These are phyloP conservation scores for Phialophora macrospora DNA, from an alignment of 2,329 filamentous ascomycete genomes.

Conservation along the genomic window DNA sequence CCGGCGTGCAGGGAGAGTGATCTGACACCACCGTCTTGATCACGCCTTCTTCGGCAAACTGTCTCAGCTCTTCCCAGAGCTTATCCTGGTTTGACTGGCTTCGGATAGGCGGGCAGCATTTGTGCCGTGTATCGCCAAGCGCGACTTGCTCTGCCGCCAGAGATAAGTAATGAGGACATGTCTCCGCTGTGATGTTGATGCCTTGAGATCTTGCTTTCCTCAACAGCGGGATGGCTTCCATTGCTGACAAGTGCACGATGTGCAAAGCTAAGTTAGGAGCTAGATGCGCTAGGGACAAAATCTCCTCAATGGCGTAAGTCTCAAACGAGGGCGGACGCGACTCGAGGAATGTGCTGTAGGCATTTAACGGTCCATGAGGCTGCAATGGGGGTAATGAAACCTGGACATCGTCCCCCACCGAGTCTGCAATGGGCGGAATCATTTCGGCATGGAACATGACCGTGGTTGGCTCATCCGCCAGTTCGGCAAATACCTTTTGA, in stretches of 20 bases:
- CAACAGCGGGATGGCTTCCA: constrained; percentile 81
- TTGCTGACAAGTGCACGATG: constrained; percentile 91
- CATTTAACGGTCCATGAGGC: constrained; percentile 72
- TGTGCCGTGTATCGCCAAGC: constrained; percentile 87
- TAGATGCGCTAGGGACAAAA: constrained; percentile 77
- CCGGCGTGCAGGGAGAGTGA: constrained; percentile 93
- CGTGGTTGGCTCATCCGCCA: constrained; percentile 81
- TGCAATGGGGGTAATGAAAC: constrained; percentile 69
- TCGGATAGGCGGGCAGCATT: constrained; percentile 93
- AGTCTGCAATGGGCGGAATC: constrained; percentile 83
- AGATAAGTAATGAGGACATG: constrained; percentile 92
- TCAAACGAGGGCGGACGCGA: constrained; percentile 90
- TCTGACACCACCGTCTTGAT: constrained; percentile 93
- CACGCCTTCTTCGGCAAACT: constrained; percentile 69
- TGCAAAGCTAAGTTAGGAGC: constrained; percentile 85
- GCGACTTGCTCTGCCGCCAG: constrained; percentile 80
- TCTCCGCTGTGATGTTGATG: constrained; percentile 88
- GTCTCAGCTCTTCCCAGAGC: constrained; percentile 79
- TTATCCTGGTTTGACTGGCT: constrained; percentile 78
- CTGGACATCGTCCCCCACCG: constrained; percentile 77
- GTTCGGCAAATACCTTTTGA: constrained; percentile 74
- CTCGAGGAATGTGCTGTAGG: constrained; percentile 88
- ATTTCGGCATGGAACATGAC: constrained; percentile 99
- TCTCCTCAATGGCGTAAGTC: constrained; percentile 85
- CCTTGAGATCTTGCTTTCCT: constrained; percentile 72